phyloP scores from a whole-genome alignment of 352 stramenopile species.

The Pilasporangium apinafurcum region DNA sequence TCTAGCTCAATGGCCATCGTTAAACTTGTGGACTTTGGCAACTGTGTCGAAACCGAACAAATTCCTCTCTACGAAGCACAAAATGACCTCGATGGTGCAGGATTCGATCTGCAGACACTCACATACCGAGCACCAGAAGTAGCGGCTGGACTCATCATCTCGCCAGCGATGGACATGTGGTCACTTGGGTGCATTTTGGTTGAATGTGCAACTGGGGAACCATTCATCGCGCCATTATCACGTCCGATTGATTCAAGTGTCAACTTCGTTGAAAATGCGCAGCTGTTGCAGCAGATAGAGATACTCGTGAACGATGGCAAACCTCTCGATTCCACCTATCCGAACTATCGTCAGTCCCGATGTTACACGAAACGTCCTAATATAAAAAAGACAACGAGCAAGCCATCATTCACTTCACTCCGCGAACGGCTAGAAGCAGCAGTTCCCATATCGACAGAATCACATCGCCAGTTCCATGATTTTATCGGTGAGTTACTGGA shows the following conservation, averaged over 20 bases:
- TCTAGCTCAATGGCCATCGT: constrained; percentile 9
- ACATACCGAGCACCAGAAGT: constrained; percentile 71
- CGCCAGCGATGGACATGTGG: constrained; percentile 70
- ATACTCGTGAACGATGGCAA: constrained; percentile 18
- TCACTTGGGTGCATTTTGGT: constrained; percentile 68
- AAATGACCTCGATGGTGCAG: constrained; percentile 14
- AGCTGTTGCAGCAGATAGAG: constrained; percentile 45
- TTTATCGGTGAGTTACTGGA: constrained; percentile 52
- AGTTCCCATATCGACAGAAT: constrained; percentile 7
- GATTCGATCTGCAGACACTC: constrained; percentile 71
- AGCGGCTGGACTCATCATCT: constrained; percentile 46
- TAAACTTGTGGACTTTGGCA: constrained; percentile 77
- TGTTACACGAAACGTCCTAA: constrained; percentile 2
- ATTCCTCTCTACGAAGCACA: constrained; percentile 21
- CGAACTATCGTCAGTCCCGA: constrained; percentile 8
- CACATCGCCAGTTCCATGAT: constrained; percentile 26
- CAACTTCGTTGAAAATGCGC: constrained; percentile 15
- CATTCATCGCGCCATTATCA: constrained; percentile 35
- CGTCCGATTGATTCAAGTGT: not conserved
- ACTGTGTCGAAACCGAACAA: constrained; percentile 44
- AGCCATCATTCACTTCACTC: constrained; percentile 6
- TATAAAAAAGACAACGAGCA: not conserved
- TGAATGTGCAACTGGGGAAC: constrained; percentile 46
- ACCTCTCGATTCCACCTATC: constrained; percentile 11
- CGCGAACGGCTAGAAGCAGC: constrained; percentile 24